phyloP scores from a whole-genome alignment of 2,329 filamentous ascomycete species.

The Diaporthe sp. region DNA sequence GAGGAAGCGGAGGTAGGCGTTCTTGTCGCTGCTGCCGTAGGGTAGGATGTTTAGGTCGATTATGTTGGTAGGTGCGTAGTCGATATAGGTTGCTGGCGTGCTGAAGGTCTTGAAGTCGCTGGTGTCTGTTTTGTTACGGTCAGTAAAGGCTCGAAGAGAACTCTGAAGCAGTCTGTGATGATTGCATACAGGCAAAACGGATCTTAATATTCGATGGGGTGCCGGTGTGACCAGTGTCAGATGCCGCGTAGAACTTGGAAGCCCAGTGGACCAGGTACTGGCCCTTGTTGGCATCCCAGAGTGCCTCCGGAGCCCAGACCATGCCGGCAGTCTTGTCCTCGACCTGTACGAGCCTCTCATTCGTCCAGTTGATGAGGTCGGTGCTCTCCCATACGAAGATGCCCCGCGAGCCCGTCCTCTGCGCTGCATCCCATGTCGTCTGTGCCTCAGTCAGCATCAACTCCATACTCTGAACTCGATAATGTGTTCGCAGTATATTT shows the following conservation, averaged over 20 bases:
- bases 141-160: neutral
- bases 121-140: constrained; percentile 52
- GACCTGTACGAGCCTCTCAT: constrained; percentile 62
- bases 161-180: too few species aligned
- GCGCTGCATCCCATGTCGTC: constrained; percentile 65
- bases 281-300: constrained; percentile 61
- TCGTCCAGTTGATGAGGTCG: constrained; percentile 62
- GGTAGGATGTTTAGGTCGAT: constrained; percentile 70
- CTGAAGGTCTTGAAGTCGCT: constrained; percentile 66
- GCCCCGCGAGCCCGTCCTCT: constrained; percentile 62
- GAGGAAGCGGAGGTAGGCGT: constrained; percentile 64
- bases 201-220: constrained; percentile 58
- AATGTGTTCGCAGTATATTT: too few species aligned
- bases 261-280: constrained; percentile 63
- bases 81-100: constrained; percentile 62
- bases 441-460: constrained; percentile 43
- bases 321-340: constrained; percentile 67
- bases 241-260: constrained; percentile 61
- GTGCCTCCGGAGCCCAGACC: constrained; percentile 70
- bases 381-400: constrained; percentile 69
- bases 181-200: constrained; percentile 57
- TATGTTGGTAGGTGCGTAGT: constrained; percentile 59
- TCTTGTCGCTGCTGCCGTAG: constrained; percentile 50
- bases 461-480: too few species aligned
- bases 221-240: constrained; percentile 63